These are phyloP conservation scores for Phytopythium kandeliae DNA, from an alignment of 352 stramenopile species.

Conservation along the genomic window DNA sequence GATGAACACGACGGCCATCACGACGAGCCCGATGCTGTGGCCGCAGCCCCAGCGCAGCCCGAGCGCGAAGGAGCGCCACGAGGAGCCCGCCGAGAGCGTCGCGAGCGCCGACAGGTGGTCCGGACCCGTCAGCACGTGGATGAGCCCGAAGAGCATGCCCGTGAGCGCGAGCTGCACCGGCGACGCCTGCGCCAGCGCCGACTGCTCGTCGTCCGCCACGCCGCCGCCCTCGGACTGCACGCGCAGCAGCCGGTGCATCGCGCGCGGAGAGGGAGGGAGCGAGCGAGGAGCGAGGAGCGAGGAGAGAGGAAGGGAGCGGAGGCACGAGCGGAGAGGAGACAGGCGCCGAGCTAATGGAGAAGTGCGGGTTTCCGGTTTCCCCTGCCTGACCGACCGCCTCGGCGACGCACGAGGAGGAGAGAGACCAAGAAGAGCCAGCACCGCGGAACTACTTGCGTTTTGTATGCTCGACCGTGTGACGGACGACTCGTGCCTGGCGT, in stretches of 20 bases:
- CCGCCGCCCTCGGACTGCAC: conserved; percentile 20
- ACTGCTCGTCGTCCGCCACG: conserved; percentile 12
- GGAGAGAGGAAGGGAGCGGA: no score
- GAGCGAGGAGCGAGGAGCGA: no score
- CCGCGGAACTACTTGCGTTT: no score
- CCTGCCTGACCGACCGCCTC: no score
- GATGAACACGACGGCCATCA: conserved; percentile 65
- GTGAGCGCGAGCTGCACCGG: conserved; percentile 31
- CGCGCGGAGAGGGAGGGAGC: neutral
- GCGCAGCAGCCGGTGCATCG: conserved; percentile 26
- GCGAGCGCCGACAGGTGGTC: conserved; percentile 86
- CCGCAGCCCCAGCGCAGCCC: conserved; percentile 88
- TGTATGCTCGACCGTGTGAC: no score
- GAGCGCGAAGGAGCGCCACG: conserved; percentile 69
- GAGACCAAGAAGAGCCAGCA: no score
- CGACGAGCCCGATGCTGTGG: conserved; percentile 78
- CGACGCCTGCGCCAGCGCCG: conserved; percentile 31
- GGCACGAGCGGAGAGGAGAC: no score
- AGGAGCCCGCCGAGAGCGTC: conserved; percentile 72
- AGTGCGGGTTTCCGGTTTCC: no score
- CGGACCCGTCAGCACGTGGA: conserved; percentile 67
- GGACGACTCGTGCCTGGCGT: no score
- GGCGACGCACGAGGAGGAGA: no score
- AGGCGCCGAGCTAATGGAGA: no score
- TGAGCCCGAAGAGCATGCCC: conserved; percentile 53